Evolutionary conservation across 2,329 filamentous ascomycete species (phyloP), one percentile per base, ranked within the genome.

Genomic region (Aspergillus fischeri): DNA sequence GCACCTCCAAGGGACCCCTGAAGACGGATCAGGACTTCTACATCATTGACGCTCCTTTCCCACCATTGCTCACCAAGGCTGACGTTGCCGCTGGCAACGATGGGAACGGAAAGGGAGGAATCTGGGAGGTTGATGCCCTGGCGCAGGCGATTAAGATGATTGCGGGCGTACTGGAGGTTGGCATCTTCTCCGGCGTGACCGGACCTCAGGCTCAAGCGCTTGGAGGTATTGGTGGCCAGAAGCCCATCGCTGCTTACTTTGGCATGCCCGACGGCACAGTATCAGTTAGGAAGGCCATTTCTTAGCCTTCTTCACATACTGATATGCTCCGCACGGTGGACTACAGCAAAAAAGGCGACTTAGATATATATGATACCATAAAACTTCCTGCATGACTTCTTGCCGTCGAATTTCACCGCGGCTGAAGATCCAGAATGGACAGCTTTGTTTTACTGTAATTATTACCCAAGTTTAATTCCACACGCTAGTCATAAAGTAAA

Each of bases 161-260:
- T 62, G 87, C 89, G 1, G 94, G 94, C 51, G 91, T 99, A 8
- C 80, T 97, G 53, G 94, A 96, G 71, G 92, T 95, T 28, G 94
- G 94, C 14, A 82, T 99, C 49, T 99, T 99, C 78, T 85, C 86
- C 45, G 93, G 93, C 3, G 71, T 86, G 67, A 92, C 93, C 59
- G 93, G 93, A 0, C 78, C 84, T 17, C 81, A 95, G 72, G 83
- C 85, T 58, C 83, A 83, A 45, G 78, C 82, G 54, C 79, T 82
- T 57, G 81, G 85, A 62, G 79, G 81, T 54, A 76, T 85, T 50
- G 88, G 89, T 50, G 92, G 90, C 0, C 91, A 97, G 78, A 96
- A 93, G 77, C 94, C 94, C 0, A 83, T 97, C 11, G 92, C 92
- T 28, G 92, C 91, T 25, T 99, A 97, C 78, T 99, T 97, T 76